phyloP scores from a whole-genome alignment of 2,329 filamentous ascomycete species.

The Escovopsis weberi region DNA sequence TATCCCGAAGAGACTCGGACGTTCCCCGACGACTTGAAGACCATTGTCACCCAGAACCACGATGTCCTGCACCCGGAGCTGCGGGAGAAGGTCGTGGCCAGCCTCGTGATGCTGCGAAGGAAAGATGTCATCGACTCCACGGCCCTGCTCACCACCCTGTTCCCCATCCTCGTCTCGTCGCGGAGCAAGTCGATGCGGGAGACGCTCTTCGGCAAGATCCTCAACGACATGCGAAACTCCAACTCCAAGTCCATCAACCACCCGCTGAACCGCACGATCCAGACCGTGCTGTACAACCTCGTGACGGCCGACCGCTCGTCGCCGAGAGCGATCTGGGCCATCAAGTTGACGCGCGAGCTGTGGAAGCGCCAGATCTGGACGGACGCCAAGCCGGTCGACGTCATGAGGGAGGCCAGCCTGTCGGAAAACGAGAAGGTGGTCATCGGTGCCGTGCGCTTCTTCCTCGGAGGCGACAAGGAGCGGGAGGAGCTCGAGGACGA shows the following conservation, averaged over 20 bases:
- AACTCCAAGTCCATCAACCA: constrained; percentile 86
- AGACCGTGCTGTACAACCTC: constrained; percentile 85
- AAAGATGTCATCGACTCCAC: constrained; percentile 87
- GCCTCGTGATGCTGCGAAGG: constrained; percentile 70
- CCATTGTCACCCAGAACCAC: constrained; percentile 71
- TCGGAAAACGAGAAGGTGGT: constrained; percentile 90
- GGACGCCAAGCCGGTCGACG: constrained; percentile 85
- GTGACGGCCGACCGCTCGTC: constrained; percentile 75
- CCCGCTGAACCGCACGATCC: constrained; percentile 80
- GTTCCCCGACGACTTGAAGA: constrained; percentile 70
- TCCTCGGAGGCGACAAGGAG: constrained; percentile 91
- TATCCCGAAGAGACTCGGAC: constrained; percentile 66
- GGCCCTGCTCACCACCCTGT: constrained; percentile 75
- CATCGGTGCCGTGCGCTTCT: constrained; percentile 77
- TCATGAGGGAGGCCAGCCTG: constrained; percentile 89
- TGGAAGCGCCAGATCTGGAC: constrained; percentile 97
- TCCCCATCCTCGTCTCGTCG: constrained; percentile 84
- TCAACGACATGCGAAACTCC: constrained; percentile 76
- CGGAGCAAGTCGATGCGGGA: constrained; percentile 78
- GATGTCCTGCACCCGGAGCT: constrained; percentile 68
- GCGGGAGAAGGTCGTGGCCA: constrained; percentile 87
- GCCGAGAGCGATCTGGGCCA: constrained; percentile 83
- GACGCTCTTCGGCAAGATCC: constrained; percentile 75
- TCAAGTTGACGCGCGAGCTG: constrained; percentile 86
- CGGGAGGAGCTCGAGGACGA: constrained; percentile 86